Percentiles rank a stretch among this genome's conserved stretches.
phyloP scores from a whole-genome alignment of 371 early-diverging fungal species.

The Mortierella sp. region DNA sequence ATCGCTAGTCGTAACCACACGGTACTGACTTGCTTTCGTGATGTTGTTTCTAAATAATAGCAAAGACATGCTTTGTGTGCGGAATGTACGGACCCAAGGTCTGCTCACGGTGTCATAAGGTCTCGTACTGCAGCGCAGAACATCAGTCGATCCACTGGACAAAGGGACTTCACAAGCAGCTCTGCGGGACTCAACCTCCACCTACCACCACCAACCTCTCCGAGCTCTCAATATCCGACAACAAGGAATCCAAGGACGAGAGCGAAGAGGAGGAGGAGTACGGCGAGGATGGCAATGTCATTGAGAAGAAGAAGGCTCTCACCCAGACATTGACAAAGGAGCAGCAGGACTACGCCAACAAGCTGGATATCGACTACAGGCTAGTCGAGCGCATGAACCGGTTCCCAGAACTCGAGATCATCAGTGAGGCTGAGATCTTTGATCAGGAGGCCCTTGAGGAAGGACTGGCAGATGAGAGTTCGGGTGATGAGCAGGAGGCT shows the following conservation, averaged over 20 bases:
- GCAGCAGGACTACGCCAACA: slow-evolving; percentile 65
- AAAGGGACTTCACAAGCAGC: slow-evolving; percentile 77
- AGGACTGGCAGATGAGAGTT: slow-evolving; percentile 44
- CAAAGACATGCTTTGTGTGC: slow-evolving; percentile 77
- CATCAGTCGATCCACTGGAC: slow-evolving; percentile 93
- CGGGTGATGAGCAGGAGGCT: slow-evolving; percentile 55
- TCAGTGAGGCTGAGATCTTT: slow-evolving; percentile 58
- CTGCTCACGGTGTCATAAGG: slow-evolving; percentile 83
- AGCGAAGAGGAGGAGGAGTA: slow-evolving; percentile 53
- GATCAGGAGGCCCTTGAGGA: slow-evolving; percentile 59
- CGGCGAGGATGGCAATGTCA: slow-evolving; percentile 49
- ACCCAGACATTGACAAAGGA: slow-evolving; percentile 57
- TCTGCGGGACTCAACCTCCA: slow-evolving; percentile 63
- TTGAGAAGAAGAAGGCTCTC: slow-evolving; percentile 28
- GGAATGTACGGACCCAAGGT: slow-evolving; percentile 83
- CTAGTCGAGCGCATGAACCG: slow-evolving; percentile 48
- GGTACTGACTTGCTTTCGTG: background rate
- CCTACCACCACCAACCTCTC: slow-evolving; percentile 15
- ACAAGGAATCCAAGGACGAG: slow-evolving; percentile 27
- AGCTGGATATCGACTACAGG: slow-evolving; percentile 41
- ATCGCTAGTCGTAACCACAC: background rate
- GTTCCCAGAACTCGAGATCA: slow-evolving; percentile 55
- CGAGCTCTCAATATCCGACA: slow-evolving; percentile 34
- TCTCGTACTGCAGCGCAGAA: slow-evolving; percentile 84
- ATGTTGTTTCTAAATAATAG: slow-evolving; percentile 13